Evolutionary conservation across 495 filamentous ascomycete genomes (phyloP), one percentile per base, ranked within the genome.

Genomic region (Articulospora tetracladia): DNA sequence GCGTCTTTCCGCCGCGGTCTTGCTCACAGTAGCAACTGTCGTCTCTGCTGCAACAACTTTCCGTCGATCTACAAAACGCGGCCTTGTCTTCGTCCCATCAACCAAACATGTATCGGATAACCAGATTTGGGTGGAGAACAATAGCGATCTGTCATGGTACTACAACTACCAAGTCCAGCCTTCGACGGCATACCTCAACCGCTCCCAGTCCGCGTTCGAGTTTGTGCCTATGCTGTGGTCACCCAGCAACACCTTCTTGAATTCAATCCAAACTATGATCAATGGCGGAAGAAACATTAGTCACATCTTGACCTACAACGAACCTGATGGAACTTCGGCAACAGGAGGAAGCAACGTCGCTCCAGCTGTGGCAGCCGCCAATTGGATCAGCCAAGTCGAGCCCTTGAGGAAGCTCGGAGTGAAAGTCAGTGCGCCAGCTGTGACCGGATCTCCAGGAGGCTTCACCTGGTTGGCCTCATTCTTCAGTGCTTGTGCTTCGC

Each of bases 141-240:
- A 67, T 27, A 81, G 79, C 8, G 79, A 82, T 53, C 68, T 92
- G 62, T 90, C 85, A 1, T 93, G 89, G 89, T 93, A 93, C 74
- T 92, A 92, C 79, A 91, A 90, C 73, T 92, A 92, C 72, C 62
- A 65, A 17, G 64, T 76, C 47, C 65, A 67, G 1, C 86, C 86
- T 25, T 81, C 85, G 11, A 41, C 76, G 0, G 70, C 70, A 25
- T 83, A 78, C 71, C 53, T 66, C 27, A 71, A 72, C 55, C 56
- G 36, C 4, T 26, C 66, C 4, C 72, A 82, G 63, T 62, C 70
- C 65, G 58, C 75, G 0, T 80, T 91, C 62, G 73, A 89, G 66
- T 93, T 90, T 65, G 86, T 93, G n/a, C 84, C 89, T 24, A 90
- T 90, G 89, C 78, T 91, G 25, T 92, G 85, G 86, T 63, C 62